Base-by-base conservation (phyloP, 2,329 filamentous ascomycete genomes). In the Helotiales sp. region DNA sequence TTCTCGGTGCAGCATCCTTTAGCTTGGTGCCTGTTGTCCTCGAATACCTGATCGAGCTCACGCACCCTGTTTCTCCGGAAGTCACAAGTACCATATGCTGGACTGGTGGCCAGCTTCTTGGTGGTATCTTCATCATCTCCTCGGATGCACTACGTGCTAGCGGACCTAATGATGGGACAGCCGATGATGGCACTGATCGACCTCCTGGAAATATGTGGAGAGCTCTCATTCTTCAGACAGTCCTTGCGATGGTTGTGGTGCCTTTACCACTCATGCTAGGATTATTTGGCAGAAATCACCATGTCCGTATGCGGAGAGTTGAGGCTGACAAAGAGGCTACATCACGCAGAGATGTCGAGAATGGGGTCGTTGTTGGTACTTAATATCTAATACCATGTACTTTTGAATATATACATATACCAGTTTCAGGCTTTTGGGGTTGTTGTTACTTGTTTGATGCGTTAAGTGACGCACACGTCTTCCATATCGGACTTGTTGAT, bases 31-130 rank as follows among this genome's bases (percentile, higher is more conserved):
- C 95, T 2, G 83, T 96, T 34, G 89, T 86, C 5, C 81, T 98
- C 50, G 95, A 99, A 74, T 92, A 89, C 66, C 78, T 97, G 15
- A 90, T 90, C 52, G 91, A 98, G 72, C 82, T 96, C 58, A 92
- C 89, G 5, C 90, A 95, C 69, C 95, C 95, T 0, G 85, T 96
- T 25, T 88, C 86, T 38, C 93, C 95, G 0, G 93, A 96, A 74
- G 83, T 97, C 44, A 90, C 90, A 0, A 90, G 85, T 61, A 91
- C 90, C 27, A 78, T 96, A 22, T 90, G 88, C 68, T 98, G 95
- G 95, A 83, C 84, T 1, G 88, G 88, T 5, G 93, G 95, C 0
- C 93, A 98, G 76, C 74, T 97, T 7, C 75, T 96, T 0, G 95
- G 95, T 12, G 93, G 85, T 1, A 75, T 93, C 27, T 96, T 97